Base-by-base conservation (phyloP, 805 yeast genomes). In the Danielozyma ontarioensis region DNA sequence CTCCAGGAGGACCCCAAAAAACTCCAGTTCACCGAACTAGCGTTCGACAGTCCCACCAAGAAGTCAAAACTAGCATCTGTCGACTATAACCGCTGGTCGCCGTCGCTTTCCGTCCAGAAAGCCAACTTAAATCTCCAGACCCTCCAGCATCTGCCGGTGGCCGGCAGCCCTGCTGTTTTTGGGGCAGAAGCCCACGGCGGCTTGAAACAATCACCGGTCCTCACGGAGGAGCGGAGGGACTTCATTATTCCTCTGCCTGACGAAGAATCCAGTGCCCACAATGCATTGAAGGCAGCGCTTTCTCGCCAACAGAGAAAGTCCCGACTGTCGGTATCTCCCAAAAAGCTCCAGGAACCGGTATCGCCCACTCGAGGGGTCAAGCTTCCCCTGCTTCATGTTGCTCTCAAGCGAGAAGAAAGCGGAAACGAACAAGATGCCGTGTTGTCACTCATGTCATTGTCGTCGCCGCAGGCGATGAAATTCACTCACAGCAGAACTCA, bases 391-490 rank as follows among this genome's bases (percentile, higher is more conserved):
- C 36, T 44, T 10, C 37, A 36, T 17, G 36, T 44, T 24, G 36
- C 39, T 6, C 24, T 38, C n/a, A 34, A 32, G 13, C 23, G 27
- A 11, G 32, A 32, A 17, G 30, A 51, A 32, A 41, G 53, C 39
- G 51, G 55, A 40, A 51, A 56, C 30, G 80, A 75, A 40, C 74
- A 74, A 44, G 80, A 74, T 31, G 80, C 80, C 5, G 69, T 75
- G 8, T 56, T 68, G 47, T 72, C 79, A 15, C 57, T 75, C 33
- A 75, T 75, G 68, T 70, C 78, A 25, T 57, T 75, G 26, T 65
- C 80, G 5, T 71, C 78, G 1, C 80, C 80, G 2, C 68, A 62
- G 42, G 34, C 57, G 13, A 41, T 46, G 25, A 59, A 57, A 30
- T 54, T 53, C 28, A 18, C 42, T 12, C 61, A 57, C 39, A 50